Evolutionary conservation across 768 basidiomycete species (phyloP), one percentile per base, ranked within the genome.

Genomic region (Termitomyces titanicus): DNA sequence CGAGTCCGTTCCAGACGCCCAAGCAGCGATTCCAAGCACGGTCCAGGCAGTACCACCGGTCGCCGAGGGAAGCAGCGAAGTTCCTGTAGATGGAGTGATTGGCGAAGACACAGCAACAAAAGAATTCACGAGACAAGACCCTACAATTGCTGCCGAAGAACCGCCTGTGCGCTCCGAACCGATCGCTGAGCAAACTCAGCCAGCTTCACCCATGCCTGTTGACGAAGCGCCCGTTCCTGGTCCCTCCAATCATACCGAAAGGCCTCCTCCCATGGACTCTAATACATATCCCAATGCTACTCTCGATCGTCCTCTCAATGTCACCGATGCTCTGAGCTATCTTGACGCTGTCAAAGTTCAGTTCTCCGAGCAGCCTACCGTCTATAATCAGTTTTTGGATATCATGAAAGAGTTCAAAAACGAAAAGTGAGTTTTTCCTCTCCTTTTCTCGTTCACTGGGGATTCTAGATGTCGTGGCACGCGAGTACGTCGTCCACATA

Each of bases 401-500:
- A 95, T 97, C 66, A 97, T 97, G 97, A 98, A 98, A 75, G 94
- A 98, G 71, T 99, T 99, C 74, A 98, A 99, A 75, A 92, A 92
- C 63, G 92, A 96, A 67, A 74, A 78, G 91, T 91, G 64, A 65
- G 88, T 81, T 15, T n/a, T 4, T 22, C 29, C 45, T 10, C 12
- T 27, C n/a, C 45, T 39, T 29, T 37, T 46, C 0, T 5, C 4
- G 13, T 20, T 24, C 2, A 8, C 18, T 20, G 18, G 17, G 37
- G 3, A 22, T 18, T 40, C 8, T n/a, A 11, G 12, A 34, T 17
- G 33, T 34, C 20, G 7, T 33, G 46, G 31, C 15, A 20, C 2
- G 46, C 20, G 8, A 7, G 8, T 15, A 13, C 3, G 31, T 20
- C 13, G 13, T 34, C 24, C 22, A 51, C 56, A 46, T 22, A 5